A percentile compares a stretch with the other conserved stretches of the same genome.
Evolutionary conservation across 177 flowering plant species (phyloP).

Genomic region (Vitis hybrid): DNA sequence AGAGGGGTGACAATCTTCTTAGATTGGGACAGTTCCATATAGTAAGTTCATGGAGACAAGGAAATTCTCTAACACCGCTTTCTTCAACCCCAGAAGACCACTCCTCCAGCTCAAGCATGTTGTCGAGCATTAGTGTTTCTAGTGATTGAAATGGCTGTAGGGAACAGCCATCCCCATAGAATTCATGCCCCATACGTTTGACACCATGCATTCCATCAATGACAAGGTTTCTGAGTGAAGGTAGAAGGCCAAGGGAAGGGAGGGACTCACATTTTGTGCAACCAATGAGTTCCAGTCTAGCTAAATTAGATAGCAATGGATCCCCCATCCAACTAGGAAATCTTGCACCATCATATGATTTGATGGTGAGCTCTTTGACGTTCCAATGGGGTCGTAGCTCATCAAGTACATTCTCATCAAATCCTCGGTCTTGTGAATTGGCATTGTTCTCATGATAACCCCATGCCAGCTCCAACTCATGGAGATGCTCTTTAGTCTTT

Average conservation of each 20-base stretch:
- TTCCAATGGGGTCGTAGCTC: background rate
- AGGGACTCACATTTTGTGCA: constrained; percentile 1
- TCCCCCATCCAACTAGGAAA: constrained; percentile 6
- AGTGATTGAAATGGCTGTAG: background rate
- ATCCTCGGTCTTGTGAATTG: background rate
- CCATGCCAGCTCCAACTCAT: background rate
- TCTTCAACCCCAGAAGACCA: constrained; percentile 5
- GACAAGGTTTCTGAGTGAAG: background rate
- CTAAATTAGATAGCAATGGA: background rate
- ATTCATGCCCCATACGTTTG: constrained; percentile 1
- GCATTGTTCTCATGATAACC: background rate
- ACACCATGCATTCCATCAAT: background rate
- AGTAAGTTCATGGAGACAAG: background rate
- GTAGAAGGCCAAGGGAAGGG: background rate
- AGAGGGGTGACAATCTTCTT: background rate
- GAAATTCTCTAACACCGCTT: background rate
- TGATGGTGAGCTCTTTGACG: background rate
- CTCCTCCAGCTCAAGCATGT: constrained; percentile 2
- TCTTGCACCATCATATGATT: background rate
- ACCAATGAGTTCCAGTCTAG: background rate
- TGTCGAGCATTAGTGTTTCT: background rate
- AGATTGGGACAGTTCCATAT: background rate
- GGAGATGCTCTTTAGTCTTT: background rate
- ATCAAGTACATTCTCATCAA: background rate
- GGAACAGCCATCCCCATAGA: background rate